These are phyloP conservation scores for Ceratocystis ficicola DNA, from an alignment of 2,329 filamentous ascomycete species.

Conservation along the genomic window DNA sequence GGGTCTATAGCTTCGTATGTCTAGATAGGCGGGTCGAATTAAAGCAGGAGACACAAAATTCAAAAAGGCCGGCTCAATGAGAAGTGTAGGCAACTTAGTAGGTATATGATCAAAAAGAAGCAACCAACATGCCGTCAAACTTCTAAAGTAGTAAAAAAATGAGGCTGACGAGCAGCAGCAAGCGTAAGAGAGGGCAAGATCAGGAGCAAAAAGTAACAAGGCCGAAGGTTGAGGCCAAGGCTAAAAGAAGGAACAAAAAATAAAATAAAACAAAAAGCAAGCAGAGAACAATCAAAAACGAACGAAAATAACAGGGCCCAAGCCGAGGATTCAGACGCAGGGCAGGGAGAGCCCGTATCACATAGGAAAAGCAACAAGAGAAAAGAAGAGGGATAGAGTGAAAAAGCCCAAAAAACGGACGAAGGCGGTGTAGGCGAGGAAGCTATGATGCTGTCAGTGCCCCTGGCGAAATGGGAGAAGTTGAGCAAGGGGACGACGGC, in stretches of 20 bases:
- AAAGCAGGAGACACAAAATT: background rate
- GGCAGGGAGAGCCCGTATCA: background rate
- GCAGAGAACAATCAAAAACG: background rate
- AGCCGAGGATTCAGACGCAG: background rate
- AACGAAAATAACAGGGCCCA: background rate
- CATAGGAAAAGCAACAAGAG: background rate
- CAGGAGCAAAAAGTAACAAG: background rate
- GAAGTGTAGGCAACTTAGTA: too few species aligned
- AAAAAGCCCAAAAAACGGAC: background rate
- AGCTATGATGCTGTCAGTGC: conserved; percentile 9
- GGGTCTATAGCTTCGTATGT: background rate
- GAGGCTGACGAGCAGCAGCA: background rate
- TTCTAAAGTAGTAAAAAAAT: too few species aligned
- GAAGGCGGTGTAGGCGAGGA: conserved; percentile 8
- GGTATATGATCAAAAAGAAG: too few species aligned
- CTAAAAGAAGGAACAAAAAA: background rate
- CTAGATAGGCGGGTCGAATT: background rate
- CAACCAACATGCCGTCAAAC: too few species aligned
- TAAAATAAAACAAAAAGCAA: background rate
- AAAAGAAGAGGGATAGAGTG: background rate
- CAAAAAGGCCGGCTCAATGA: background rate
- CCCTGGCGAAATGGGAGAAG: background rate
- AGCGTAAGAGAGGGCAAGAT: background rate
- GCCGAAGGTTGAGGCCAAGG: background rate
- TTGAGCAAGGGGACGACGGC: background rate